Conservation (phyloP, 2,329 filamentous ascomycete species). For the Curvularia lunata region DNA sequence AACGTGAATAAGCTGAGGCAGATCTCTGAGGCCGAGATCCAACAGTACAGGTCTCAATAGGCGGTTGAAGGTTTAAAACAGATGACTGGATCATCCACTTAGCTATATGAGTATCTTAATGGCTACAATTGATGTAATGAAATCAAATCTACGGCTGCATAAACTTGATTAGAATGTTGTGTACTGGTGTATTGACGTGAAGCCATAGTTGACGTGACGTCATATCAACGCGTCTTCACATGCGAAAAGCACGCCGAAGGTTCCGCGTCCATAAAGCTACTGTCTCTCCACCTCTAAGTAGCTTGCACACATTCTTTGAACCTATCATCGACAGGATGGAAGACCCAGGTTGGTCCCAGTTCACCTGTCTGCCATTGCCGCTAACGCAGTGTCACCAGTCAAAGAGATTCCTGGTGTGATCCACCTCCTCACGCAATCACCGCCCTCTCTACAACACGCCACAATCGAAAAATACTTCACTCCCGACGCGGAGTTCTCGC, state of each 20-base stretch:
- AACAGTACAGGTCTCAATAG: constrained; percentile 46
- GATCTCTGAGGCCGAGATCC: constrained; percentile 61
- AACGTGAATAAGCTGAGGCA: constrained; percentile 78
- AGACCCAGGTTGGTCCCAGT: constrained; percentile 34
- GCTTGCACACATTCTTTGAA: not conserved
- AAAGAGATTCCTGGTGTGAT: constrained; percentile 72
- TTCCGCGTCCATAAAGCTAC: constrained; percentile 3
- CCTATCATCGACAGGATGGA: constrained; percentile 19
- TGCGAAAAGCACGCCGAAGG: constrained; percentile 10
- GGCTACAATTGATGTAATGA: not conserved
- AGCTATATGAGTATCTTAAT: not conserved
- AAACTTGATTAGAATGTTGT: not conserved
- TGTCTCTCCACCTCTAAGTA: not conserved
- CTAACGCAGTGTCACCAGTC: constrained; percentile 39
- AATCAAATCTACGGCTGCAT: not conserved
- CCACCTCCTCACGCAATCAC: constrained; percentile 69
- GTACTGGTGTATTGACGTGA: not conserved
- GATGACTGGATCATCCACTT: not conserved
- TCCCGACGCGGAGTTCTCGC: constrained; percentile 72
- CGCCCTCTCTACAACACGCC: constrained; percentile 67
- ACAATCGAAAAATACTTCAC: constrained; percentile 77
- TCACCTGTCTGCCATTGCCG: not conserved
- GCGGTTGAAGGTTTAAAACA: not conserved
- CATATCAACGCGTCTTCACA: constrained; percentile 15
- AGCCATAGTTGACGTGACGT: constrained; percentile 13